Evolutionary conservation across 257 asterid genomes (phyloP), one percentile per base, ranked within the genome.

Genomic region (Lycium barbarum): DNA sequence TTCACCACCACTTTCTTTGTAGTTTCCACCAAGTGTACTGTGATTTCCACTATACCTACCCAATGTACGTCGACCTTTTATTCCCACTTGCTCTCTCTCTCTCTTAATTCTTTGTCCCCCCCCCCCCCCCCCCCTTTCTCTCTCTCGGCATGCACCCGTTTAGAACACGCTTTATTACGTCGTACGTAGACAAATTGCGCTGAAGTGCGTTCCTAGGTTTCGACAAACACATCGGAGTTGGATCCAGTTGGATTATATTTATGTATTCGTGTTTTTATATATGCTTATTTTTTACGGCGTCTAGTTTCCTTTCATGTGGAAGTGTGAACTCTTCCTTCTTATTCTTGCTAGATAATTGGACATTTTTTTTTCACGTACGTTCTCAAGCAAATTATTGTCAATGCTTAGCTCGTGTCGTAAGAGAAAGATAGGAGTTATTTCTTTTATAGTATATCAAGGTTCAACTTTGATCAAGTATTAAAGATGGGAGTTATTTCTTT

Each of bases 21-120:
- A 26, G 11, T 76, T 53, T 53, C 82, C 82, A 76, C 66, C 4
- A 2, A 59, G 66, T 59, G 18, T 11, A 59, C 45, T 26, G 6
- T 53, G 47, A 76, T 51, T 76, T 76, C 82, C 82, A 78, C 82
- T 53, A 8, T 26, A 78, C 82, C 82, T 14, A 53, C 63, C 53
- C 47, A 78, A 51, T 53, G 65, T 76, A 74, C 61, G 81, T 74
- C 8, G 45, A 6, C 65, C 45, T 9, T 26, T 76, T 51, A 76
- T 35, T 76, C 65, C 82, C 82, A 26, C 65, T 76, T 53, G 33
- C 14, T 33, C 14, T 26, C 26, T 53, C 59, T 40, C 45, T 40
- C 45, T 40, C 45, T 40, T 26, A 26, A 26, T 26, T 26, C 33
- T 1, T 26, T 26, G 33, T 26, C 33, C 33, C 33, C 33, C 33